These are phyloP conservation scores for Fusarium beomiforme DNA, from an alignment of 2,329 filamentous ascomycete genomes.

Conservation along the genomic window DNA sequence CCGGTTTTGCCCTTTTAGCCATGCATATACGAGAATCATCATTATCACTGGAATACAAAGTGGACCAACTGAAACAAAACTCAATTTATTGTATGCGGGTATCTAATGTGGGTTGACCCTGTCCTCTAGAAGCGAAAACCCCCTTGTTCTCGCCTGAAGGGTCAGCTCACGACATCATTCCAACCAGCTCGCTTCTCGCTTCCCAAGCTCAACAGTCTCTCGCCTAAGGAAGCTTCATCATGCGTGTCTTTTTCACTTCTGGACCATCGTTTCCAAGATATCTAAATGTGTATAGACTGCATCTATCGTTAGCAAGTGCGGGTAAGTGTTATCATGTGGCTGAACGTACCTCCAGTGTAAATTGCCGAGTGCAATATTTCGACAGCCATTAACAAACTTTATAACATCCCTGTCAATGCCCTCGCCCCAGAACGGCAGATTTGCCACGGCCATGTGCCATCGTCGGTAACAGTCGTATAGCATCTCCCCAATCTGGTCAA, in stretches of 20 bases:
- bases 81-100: background rate
- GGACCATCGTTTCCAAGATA: conserved; percentile 10
- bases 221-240: conserved; percentile 18
- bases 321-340: fast-evolving
- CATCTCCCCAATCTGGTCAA: conserved; percentile 24
- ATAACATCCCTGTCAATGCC: conserved; percentile 16
- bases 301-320: background rate
- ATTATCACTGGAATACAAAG: background rate
- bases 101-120: background rate
- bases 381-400: conserved; percentile 24
- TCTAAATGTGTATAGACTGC: conserved; percentile 11
- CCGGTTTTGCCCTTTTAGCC: too few relatives aligned
- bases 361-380: conserved; percentile 20
- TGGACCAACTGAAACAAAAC: background rate
- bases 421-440: conserved; percentile 24
- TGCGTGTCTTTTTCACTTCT: conserved; percentile 14
- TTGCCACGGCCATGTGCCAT: conserved; percentile 11
- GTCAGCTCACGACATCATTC: background rate
- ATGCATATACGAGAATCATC: background rate
- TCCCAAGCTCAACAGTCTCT: background rate
- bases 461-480: conserved; percentile 16
- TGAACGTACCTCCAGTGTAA: conserved; percentile 11
- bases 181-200: background rate
- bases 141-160: background rate
- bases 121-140: background rate